These are phyloP conservation scores for Populus euphratica DNA, from an alignment of 345 rosid species.

Conservation along the genomic window DNA sequence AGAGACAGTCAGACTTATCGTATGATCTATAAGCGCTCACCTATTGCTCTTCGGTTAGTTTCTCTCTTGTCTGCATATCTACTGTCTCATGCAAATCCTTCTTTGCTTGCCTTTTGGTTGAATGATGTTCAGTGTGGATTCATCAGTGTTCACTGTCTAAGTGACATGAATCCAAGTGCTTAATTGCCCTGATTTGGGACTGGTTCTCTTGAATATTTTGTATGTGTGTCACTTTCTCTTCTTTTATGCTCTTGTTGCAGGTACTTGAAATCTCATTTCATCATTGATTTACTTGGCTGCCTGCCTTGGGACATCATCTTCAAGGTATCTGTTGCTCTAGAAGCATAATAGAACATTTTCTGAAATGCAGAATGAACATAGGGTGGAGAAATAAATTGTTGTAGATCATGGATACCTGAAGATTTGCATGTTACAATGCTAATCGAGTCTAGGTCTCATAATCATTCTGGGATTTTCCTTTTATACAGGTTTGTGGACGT, in stretches of 20 bases:
- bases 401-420: neutral
- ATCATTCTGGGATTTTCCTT: conserved; percentile 5
- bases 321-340: conserved; percentile 44
- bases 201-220: neutral
- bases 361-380: neutral
- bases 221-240: neutral
- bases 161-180: neutral
- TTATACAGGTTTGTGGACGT: conserved; percentile 47
- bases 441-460: neutral
- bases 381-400: neutral
- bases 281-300: conserved; percentile 64
- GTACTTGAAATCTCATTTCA: conserved; percentile 70
- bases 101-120: neutral
- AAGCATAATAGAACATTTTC: neutral
- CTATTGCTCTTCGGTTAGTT: conserved; percentile 59
- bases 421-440: neutral
- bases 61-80: neutral
- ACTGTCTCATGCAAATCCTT: neutral
- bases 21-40: conserved; percentile 45
- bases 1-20: conserved; percentile 59
- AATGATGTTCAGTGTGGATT: neutral
- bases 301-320: conserved; percentile 82
- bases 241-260: conserved; percentile 29
- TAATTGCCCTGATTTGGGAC: neutral
- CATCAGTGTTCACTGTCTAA: neutral